phyloP scores from a whole-genome alignment of 768 basidiomycete species.

The Pisolithus albus region DNA sequence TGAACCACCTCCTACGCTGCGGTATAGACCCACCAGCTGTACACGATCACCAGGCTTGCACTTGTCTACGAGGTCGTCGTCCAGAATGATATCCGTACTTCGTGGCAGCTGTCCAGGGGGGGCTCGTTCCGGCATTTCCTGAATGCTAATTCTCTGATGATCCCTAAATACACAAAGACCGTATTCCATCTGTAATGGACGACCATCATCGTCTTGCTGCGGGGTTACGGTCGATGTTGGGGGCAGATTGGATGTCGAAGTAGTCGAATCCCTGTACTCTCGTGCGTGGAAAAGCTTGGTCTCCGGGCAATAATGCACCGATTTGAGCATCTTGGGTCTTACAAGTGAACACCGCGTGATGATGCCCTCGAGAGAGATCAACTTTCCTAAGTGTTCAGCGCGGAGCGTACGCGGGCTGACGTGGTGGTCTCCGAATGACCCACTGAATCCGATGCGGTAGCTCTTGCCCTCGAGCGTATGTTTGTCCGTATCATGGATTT shows the following conservation, averaged over 20 bases:
- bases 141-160: conserved; percentile 95
- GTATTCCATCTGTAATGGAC: conserved; percentile 83
- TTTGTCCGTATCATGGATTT: conserved; percentile 70
- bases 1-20: conserved; percentile 87
- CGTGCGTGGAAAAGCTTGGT: conserved; percentile 79
- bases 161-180: conserved; percentile 90
- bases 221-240: conserved; percentile 85
- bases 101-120: conserved; percentile 95
- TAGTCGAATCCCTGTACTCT: conserved; percentile 89
- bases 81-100: conserved; percentile 92
- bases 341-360: conserved; percentile 97
- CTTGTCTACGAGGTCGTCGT: conserved; percentile 94
- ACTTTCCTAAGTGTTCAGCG: conserved; percentile 84
- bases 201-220: conserved; percentile 86
- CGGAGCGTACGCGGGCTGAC: conserved; percentile 90
- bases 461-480: conserved; percentile 74
- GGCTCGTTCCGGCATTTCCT: conserved; percentile 99
- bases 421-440: conserved; percentile 97
- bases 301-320: conserved; percentile 91
- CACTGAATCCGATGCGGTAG: conserved; percentile 87
- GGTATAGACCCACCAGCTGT: conserved; percentile 92
- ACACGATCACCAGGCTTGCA: conserved; percentile 98
- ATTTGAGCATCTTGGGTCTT: conserved; percentile 96
- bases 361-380: conserved; percentile 97
- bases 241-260: conserved; percentile 77